Evolutionary conservation across 495 filamentous ascomycete species (phyloP).

Genomic region (Penicillium turbatum): DNA sequence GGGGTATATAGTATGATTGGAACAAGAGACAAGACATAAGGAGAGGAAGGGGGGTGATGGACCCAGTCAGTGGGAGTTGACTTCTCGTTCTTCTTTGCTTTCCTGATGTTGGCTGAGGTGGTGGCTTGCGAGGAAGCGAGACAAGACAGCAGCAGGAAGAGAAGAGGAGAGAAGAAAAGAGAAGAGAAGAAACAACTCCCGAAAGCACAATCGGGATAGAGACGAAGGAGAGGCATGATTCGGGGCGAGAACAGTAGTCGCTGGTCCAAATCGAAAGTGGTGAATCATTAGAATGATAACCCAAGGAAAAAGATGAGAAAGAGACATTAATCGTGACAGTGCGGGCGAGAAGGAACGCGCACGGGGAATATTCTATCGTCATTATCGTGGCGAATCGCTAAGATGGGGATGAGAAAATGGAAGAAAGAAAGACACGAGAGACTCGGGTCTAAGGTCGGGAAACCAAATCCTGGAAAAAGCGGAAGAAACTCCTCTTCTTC

Average conservation of each 20-base stretch:
- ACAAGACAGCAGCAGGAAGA: neutral
- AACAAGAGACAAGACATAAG: slow-evolving; percentile 2
- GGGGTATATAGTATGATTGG: slow-evolving; percentile 11
- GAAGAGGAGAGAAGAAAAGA: neutral
- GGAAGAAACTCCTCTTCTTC: slow-evolving; percentile 45
- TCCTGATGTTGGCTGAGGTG: neutral
- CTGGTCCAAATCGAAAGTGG: slow-evolving; percentile 26
- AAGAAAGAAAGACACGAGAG: slow-evolving; percentile 2
- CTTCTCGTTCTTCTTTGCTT: neutral
- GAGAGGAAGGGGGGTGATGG: neutral
- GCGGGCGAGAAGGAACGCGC: slow-evolving; percentile 13
- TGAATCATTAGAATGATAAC: slow-evolving; percentile 32
- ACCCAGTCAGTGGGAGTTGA: neutral
- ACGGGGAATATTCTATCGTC: slow-evolving; percentile 21
- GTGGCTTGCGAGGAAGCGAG: slow-evolving; percentile 7
- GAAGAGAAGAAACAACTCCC: slow-evolving; percentile 9
- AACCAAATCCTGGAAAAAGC: slow-evolving; percentile 46
- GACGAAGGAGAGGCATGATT: slow-evolving; percentile 36
- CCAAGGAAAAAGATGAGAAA: slow-evolving; percentile 7
- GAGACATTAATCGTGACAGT: slow-evolving; percentile 39
- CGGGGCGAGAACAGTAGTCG: slow-evolving; percentile 42
- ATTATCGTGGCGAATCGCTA: slow-evolving; percentile 26
- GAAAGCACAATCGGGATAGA: slow-evolving; percentile 15
- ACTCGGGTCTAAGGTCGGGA: slow-evolving; percentile 24
- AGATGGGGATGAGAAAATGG: slow-evolving; percentile 3